Evolutionary conservation across 257 asterid genomes (phyloP), one percentile per base, ranked within the genome.

Genomic region (Dorcoceras hygrometricum): DNA sequence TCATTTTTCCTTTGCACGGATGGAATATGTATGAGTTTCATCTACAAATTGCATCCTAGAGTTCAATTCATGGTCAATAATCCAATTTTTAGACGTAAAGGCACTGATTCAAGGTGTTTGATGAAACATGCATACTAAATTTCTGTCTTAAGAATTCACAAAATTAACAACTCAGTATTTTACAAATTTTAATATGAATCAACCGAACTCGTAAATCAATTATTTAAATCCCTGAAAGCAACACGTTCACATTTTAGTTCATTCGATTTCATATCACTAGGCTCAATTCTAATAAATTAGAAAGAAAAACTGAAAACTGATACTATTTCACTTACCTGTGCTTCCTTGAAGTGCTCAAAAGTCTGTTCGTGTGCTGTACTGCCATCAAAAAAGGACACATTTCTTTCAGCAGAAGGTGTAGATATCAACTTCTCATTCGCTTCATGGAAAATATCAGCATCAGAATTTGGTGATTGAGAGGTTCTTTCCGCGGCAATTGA

Each of bases 281-380:
- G 27, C 16, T 14, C 57, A 29, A 61, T 23, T 69, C 22, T 23
- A 63, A 20, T 23, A 12, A 63, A 63, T 1, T 18, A 22, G 31
- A 23, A 54, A 32, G 39, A 46, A 36, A 60, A 59, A 75, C 16
- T 5, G 36, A 23, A 48, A 43, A 62, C 23, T 57, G 14, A 24
- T 46, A 51, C 23, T 32, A 46, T 61, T 31, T 71, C 22, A 69
- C 68, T 73, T 70, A 89, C 95, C 89, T 64, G 85, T 60, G 63
- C 74, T 70, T 75, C 79, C 6, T 55, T 32, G 46, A 23, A 26
- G 31, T 73, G 72, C 27, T 73, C 71, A 39, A 76, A 68, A 28
- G 70, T 50, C 16, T 63, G 61, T 66, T 76, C 82, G 53, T 76
- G 78, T 54, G 66, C 57, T 23, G 82, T 55, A 27, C 73, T 71